phyloP scores from a whole-genome alignment of 176 grass and related monocot genomes.

The Pharus latifolius region DNA sequence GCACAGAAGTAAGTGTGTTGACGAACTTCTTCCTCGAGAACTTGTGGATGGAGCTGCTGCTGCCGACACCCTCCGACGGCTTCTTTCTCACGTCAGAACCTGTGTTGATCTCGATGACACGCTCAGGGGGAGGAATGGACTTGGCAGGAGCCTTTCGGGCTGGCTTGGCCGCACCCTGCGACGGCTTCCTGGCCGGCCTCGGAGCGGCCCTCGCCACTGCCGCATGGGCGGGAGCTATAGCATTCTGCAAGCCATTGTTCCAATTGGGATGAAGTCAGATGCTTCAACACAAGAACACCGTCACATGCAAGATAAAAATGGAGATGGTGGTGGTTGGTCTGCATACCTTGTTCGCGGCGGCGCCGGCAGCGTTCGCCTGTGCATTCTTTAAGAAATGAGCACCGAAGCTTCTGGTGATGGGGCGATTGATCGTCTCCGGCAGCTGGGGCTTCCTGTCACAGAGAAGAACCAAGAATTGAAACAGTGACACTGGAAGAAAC shows the following conservation, averaged over 20 bases:
- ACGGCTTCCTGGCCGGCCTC: constrained; percentile 40
- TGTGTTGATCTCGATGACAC: constrained; percentile 23
- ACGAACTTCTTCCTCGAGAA: constrained; percentile 43
- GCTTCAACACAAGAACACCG: too few relatives aligned
- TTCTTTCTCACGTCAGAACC: background rate
- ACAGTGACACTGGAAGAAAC: background rate
- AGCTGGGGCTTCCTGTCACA: constrained; percentile 22
- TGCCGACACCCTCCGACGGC: background rate
- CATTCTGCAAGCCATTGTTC: background rate
- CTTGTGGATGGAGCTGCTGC: background rate
- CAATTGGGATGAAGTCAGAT: background rate
- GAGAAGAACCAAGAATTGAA: background rate
- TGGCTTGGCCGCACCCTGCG: too few relatives aligned
- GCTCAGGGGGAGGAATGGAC: constrained; percentile 11
- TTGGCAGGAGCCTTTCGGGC: constrained; percentile 36
- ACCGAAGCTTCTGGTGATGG: constrained; percentile 48
- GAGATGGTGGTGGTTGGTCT: background rate
- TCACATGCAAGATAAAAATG: too few relatives aligned
- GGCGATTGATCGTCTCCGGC: constrained; percentile 38
- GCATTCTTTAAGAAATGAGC: constrained; percentile 49
- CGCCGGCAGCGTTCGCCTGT: constrained; percentile 24
- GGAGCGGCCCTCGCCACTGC: background rate
- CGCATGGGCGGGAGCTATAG: background rate
- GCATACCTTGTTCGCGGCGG: constrained; percentile 31
- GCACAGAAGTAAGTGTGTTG: constrained; percentile 54